Base-by-base conservation (phyloP, 2,329 filamentous ascomycete species). In the Conoideocrella luteorostrata region DNA sequence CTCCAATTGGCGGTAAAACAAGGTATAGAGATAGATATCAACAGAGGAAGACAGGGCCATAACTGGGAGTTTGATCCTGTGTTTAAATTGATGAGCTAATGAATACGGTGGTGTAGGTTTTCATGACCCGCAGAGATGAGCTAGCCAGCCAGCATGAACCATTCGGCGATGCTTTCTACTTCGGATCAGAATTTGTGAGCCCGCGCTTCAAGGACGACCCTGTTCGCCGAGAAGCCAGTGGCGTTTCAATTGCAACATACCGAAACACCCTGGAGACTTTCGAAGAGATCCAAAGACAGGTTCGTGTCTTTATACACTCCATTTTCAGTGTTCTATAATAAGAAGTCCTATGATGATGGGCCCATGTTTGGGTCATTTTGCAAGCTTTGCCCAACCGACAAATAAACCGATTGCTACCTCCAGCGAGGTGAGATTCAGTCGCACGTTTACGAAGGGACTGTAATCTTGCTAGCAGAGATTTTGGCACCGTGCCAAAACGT, bases 91-190 rank as follows among this genome's bases (percentile, higher is more conserved):
- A n/a, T n/a, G n/a, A n/a, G n/a, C n/a, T n/a, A n/a, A n/a, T n/a
- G n/a, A n/a, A n/a, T n/a, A n/a, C n/a, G n/a, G n/a, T n/a, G n/a
- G n/a, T n/a, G n/a, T 53, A 93, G 87, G 90, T 97, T 52, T 97
- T 98, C 66, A 96, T 97, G 91, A 95, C 90, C 56, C 85, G 88
- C 54, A 78, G 79, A 55, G 84, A 95, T 59, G 82, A 75, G 43
- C 77, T 97, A 47, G 75, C 84, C 56, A 95, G 88, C 62, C 75
- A 93, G 55, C 93, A 97, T 65, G 93, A 98, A 70, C 93, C 93
- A 5, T 97, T 97, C 66, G 91, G 91, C 43, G 93, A 97, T 67
- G 86, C 90, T 48, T 97, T 91, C 62, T 97, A 97, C 70, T 97
- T 85, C 60, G 91, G 93, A 41, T 90, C 91, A 6, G 93, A 98